These are phyloP conservation scores for Aspergillus chevalieri DNA, from an alignment of 2,329 filamentous ascomycete species.

Conservation along the genomic window DNA sequence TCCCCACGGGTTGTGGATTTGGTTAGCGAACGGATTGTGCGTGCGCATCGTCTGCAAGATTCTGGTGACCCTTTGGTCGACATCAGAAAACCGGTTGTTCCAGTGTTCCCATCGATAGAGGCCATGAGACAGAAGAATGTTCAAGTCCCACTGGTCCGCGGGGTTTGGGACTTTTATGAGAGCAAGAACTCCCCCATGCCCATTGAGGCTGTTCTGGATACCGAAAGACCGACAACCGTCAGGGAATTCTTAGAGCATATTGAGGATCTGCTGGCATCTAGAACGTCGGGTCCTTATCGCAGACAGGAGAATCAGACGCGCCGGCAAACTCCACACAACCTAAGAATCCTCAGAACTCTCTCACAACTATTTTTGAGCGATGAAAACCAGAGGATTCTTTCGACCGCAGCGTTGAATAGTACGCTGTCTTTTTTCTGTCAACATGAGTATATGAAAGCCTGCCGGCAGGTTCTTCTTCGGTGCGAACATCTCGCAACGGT, in stretches of 20 bases:
- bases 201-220: background rate
- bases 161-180: slow-evolving; percentile 20
- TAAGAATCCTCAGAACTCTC: slow-evolving; percentile 19
- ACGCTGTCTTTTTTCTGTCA: slow-evolving; percentile 35
- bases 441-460: slow-evolving; percentile 23
- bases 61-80: slow-evolving; percentile 24
- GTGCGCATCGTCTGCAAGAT: slow-evolving; percentile 17
- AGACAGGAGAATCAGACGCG: background rate
- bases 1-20: slow-evolving; percentile 28
- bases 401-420: slow-evolving; percentile 36
- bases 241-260: slow-evolving; percentile 35
- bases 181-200: background rate
- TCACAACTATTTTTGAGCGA: slow-evolving; percentile 28
- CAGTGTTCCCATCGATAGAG: slow-evolving; percentile 24
- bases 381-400: slow-evolving; percentile 24
- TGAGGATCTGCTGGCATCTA: slow-evolving; percentile 27
- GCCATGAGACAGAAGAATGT: slow-evolving; percentile 17
- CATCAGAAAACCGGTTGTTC: slow-evolving; percentile 21
- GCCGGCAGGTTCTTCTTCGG: slow-evolving; percentile 28
- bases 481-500: slow-evolving; percentile 32
- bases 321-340: slow-evolving; percentile 6
- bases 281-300: slow-evolving; percentile 6
- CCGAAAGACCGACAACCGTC: slow-evolving; percentile 22
- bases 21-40: slow-evolving; percentile 22
- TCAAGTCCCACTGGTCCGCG: slow-evolving; percentile 24